Conservation (phyloP, 345 rosid genomes). For the Cardamine resedifolia region DNA sequence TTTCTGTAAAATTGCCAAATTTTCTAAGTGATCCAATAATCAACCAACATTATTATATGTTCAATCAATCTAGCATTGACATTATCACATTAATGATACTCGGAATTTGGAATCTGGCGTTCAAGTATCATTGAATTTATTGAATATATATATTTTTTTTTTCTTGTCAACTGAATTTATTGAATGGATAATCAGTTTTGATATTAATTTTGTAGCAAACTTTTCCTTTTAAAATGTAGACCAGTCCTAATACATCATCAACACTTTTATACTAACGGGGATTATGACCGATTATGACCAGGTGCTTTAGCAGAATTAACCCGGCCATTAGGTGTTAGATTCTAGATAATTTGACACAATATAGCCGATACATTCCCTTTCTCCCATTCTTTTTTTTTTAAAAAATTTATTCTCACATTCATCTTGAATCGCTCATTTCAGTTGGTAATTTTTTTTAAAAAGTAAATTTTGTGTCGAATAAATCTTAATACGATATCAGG, state of each 20-base stretch:
- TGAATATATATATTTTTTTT: not conserved
- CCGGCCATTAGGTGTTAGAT: not conserved
- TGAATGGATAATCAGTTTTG: not conserved
- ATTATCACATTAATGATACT: not conserved
- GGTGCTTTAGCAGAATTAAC: not conserved
- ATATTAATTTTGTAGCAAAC: not conserved
- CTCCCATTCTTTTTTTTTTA: not conserved
- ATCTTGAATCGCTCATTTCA: not conserved
- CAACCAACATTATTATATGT: not conserved
- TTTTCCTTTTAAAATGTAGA: not conserved
- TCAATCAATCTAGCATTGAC: conserved; percentile 28
- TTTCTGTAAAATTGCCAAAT: not conserved
- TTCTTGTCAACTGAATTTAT: not conserved
- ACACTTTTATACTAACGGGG: not conserved
- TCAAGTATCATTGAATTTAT: not conserved
- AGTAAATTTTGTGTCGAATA: not conserved
- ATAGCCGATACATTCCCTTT: not conserved
- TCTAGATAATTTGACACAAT: not conserved
- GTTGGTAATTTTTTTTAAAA: not conserved
- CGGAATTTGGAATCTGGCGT: conserved; percentile 8
- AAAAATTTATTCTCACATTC: not conserved
- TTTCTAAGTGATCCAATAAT: not conserved
- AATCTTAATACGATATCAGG: not conserved
- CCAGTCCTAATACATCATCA: not conserved
- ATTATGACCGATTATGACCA: not conserved